Evolutionary conservation across 2,329 filamentous ascomycete genomes (phyloP), one percentile per base, ranked within the genome.

Genomic region (Xylaria sp.): DNA sequence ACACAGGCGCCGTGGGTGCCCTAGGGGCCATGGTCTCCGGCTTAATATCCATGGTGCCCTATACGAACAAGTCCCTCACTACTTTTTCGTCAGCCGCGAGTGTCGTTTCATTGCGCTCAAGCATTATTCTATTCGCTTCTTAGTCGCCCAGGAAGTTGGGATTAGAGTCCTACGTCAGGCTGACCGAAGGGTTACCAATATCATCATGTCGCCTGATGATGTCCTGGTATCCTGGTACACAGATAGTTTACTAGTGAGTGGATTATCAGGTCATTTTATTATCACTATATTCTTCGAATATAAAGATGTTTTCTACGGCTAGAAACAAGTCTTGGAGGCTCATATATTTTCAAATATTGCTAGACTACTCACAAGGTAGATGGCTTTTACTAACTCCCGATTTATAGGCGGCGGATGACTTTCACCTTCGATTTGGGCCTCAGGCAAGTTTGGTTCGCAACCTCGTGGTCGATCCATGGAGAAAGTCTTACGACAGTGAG

Each of bases 211-310:
- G 31, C 63, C 59, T 13, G 5, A 23, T 26, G 67, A 69, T 49
- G 60, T 69, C n/a, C 23, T 66, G 13, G 67, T 63, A 3, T 56
- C 59, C 9, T 69, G 67, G 67, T 40, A 66, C 6, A 9, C 36
- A 5, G 1, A 17, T 0, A 1, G 15, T 0, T 13, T 44, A 0
- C 13, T 1, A 17, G 64, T 66, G 51, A 58, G 64, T 57, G 48
- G 10, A 11, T 11, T 20, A 7, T 4, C n/a, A 9, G 33, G 28
- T 31, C 2, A n/a, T 33, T 33, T n/a, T 33, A 6, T 33, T 20
- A 15, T 15, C 20, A 4, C 46, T 4, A 1, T 20, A 2, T 20
- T n/a, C 6, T 48, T 2, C 0, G 1, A 38, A 20, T 36, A 4
- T 11, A 7, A 26, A 28, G 15, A 6, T 3, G 20, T 3, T 6